Conservation (phyloP, 768 basidiomycete genomes). For the Podaxis sp. region DNA sequence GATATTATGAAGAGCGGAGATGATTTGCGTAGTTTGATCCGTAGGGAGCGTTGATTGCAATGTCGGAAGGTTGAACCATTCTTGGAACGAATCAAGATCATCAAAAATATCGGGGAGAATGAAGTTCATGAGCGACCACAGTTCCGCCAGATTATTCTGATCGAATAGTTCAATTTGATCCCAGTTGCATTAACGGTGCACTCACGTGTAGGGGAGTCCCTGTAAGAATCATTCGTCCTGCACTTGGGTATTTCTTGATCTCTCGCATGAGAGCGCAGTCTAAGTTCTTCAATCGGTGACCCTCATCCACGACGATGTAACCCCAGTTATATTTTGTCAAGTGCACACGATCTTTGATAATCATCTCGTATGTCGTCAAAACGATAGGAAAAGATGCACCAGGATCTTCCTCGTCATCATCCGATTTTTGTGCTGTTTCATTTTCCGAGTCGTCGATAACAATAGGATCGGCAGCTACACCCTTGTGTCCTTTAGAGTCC, state of each 20-base stretch:
- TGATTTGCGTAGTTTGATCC: slow-evolving; percentile 61
- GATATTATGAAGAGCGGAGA: slow-evolving; percentile 82
- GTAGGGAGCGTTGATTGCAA: slow-evolving; percentile 55
- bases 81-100: slow-evolving; percentile 86
- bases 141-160: slow-evolving; percentile 92
- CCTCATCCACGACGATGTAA: slow-evolving; percentile 96
- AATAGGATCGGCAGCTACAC: slow-evolving; percentile 17
- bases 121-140: slow-evolving; percentile 96
- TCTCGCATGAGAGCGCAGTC: slow-evolving; percentile 88
- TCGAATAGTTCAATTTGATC: neutral
- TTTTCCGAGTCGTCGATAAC: slow-evolving; percentile 21
- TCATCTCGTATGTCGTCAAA: slow-evolving; percentile 90
- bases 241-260: slow-evolving; percentile 82
- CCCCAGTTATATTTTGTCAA: slow-evolving; percentile 69
- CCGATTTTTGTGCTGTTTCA: slow-evolving; percentile 21
- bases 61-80: slow-evolving; percentile 82
- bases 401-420: slow-evolving; percentile 16
- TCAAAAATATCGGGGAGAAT: slow-evolving; percentile 93
- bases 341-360: slow-evolving; percentile 76
- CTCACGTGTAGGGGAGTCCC: slow-evolving; percentile 94
- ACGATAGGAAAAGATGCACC: slow-evolving; percentile 65
- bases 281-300: slow-evolving; percentile 93
- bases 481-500: slow-evolving; percentile 4
- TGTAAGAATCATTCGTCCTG: slow-evolving; percentile 89
- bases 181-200: slow-evolving; percentile 10